These are phyloP conservation scores for Fraxinus ornus DNA, from an alignment of 305 asterid genomes.

Conservation along the genomic window DNA sequence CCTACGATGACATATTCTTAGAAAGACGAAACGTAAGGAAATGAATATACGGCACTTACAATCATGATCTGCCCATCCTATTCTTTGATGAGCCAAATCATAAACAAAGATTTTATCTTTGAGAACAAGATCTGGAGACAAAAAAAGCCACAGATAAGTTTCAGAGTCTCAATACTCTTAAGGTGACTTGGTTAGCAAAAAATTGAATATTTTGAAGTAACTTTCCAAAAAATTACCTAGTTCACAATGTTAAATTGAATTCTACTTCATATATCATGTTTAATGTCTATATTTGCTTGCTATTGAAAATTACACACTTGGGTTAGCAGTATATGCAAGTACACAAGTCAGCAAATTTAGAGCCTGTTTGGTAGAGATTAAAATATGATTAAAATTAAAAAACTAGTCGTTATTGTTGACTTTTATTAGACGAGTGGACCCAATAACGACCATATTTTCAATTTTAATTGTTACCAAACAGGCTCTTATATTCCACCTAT, in stretches of 20 bases:
- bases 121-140: slow-evolving; percentile 63
- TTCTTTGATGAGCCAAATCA: slow-evolving; percentile 56
- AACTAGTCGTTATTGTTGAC: too few species aligned
- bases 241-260: background rate
- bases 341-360: background rate
- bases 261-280: background rate
- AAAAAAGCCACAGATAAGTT: slow-evolving; percentile 16
- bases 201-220: background rate
- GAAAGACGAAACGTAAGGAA: background rate
- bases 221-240: background rate
- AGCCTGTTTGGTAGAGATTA: too few species aligned
- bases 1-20: background rate
- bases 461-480: too few species aligned
- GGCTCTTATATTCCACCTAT: background rate
- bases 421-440: too few species aligned
- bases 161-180: background rate
- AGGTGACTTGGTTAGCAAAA: background rate
- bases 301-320: background rate
- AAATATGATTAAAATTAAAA: too few species aligned
- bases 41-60: slow-evolving; percentile 48
- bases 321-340: background rate
- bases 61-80: slow-evolving; percentile 72
- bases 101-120: slow-evolving; percentile 66
- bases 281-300: background rate
- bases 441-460: too few species aligned